Base-by-base conservation (phyloP, 371 early-diverging fungal species). In the Mucor ambiguus region DNA sequence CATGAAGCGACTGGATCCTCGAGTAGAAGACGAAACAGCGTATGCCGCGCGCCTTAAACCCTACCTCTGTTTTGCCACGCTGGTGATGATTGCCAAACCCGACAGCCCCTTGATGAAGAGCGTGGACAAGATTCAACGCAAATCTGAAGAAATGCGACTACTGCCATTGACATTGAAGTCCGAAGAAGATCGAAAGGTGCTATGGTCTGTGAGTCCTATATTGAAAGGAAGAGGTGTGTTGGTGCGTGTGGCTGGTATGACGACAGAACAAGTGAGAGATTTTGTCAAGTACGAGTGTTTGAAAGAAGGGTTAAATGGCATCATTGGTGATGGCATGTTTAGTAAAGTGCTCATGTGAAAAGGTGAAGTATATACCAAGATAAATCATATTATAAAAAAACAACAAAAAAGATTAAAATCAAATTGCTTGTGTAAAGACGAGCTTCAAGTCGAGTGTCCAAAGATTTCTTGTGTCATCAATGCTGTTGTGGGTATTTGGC, bases 281-380 rank as follows among this genome's bases (percentile, higher is more conserved):
- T 83, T 83, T 74, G 71, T 83, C 48, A 83, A 83, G 22, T 38
- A 68, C 20, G 70, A 77, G 28, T 79, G 79, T 61, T 59, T 82
- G 10, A 67, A 68, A 7, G 30, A 67, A 44, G 77, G 75, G 1
- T 59, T 81, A 14, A 55, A 71, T 33, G 38, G 66, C 7, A 72
- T 78, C 43, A 67, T 81, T 20, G 81, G 81, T 9, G 75, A 74
- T 38, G 81, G 81, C 72, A 80, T 80, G 81, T 80, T 76, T 66
- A 49, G 58, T 22, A 80, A 80, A 55, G 54, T 80, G 8, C 61
- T 80, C 5, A 70, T 78, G 72, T 80, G 74, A 26, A 10, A 28
- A n/a, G n/a, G n/a, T n/a, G n/a, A n/a, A n/a, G n/a, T n/a, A n/a
- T n/a, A n/a, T n/a, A n/a, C n/a, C n/a, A n/a, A n/a, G n/a, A n/a